Base-by-base conservation (phyloP, 371 early-diverging fungal genomes). In the Apophysomyces elegans region DNA sequence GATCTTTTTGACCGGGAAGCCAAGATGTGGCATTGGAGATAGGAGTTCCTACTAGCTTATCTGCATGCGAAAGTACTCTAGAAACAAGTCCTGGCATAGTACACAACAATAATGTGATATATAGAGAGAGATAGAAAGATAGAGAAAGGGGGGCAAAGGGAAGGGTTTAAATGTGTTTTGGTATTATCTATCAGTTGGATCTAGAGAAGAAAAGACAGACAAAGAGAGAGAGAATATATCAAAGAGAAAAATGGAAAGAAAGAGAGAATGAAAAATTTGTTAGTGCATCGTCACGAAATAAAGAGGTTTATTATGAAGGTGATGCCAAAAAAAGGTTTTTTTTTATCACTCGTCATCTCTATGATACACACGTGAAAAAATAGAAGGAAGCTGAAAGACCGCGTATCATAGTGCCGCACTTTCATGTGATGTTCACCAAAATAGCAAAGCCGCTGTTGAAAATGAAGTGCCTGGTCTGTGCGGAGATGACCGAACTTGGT, bases 11-110 rank as follows among this genome's bases (percentile, higher is more conserved):
- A 26, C 54, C 54, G 54, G 54, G 54, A 50, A 50, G 35, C 54
- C 54, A 50, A 6, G 54, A 50, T 26, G 54, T 50, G 21, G 54
- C 54, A 35, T 9, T 18, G 54, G 54, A 50, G 8, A 50, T 71
- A 26, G 74, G 73, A 13, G 64, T 61, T 11, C 77, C 72, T 37
- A 77, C 74, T 38, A 77, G 37, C 43, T 63, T 71, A 56, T 77
- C 74, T 9, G 77, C 72, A 37, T 72, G 71, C 43, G 69, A 74
- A 43, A 77, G 58, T 35, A 76, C 67, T 21, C 61, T 65, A 21
- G 76, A 71, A 6, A 76, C 66, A 41, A 73, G 46, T 1, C 69
- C 64, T 58, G 69, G 60, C 74, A 68, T 69, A 35, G 37, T 58
- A n/a, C 14, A 13, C 36, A n/a, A 16, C 5, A 38, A 9, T 6